Evolutionary conservation across 2,329 filamentous ascomycete species (phyloP).

Genomic region (Botryotinia globosa): DNA sequence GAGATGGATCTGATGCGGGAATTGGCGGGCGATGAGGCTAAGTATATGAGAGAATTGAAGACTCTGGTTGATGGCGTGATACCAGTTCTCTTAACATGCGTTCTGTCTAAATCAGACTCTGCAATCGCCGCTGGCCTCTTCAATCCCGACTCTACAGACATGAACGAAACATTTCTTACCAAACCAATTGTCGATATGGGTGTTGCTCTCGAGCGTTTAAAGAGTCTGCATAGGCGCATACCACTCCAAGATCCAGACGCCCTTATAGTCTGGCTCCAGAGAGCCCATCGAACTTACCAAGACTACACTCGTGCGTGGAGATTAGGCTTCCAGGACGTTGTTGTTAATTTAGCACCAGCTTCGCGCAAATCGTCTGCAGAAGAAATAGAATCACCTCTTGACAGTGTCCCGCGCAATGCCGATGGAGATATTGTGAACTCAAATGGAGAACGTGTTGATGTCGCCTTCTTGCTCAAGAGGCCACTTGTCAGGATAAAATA

Average conservation of each 20-base stretch:
- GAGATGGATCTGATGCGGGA: constrained; percentile 75
- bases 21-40: constrained; percentile 76
- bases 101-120: constrained; percentile 69
- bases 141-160: constrained; percentile 46
- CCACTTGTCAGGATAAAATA: constrained; percentile 86
- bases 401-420: constrained; percentile 58
- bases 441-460: constrained; percentile 86
- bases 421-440: constrained; percentile 58
- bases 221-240: constrained; percentile 74
- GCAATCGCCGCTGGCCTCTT: constrained; percentile 66
- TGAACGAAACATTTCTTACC: constrained; percentile 60
- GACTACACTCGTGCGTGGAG: constrained; percentile 88
- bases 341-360: constrained; percentile 84
- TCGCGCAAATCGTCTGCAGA: constrained; percentile 53
- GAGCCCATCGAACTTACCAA: constrained; percentile 73
- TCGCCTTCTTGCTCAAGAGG: constrained; percentile 86
- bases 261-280: constrained; percentile 78
- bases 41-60: constrained; percentile 87
- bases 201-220: constrained; percentile 79
- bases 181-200: constrained; percentile 95
- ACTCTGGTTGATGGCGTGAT: constrained; percentile 94
- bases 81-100: constrained; percentile 82
- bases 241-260: constrained; percentile 69
- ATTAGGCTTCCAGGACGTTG: constrained; percentile 88
- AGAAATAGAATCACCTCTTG: constrained; percentile 50